Conservation (phyloP, 2,329 filamentous ascomycete species). For the Fusarium sororula region DNA sequence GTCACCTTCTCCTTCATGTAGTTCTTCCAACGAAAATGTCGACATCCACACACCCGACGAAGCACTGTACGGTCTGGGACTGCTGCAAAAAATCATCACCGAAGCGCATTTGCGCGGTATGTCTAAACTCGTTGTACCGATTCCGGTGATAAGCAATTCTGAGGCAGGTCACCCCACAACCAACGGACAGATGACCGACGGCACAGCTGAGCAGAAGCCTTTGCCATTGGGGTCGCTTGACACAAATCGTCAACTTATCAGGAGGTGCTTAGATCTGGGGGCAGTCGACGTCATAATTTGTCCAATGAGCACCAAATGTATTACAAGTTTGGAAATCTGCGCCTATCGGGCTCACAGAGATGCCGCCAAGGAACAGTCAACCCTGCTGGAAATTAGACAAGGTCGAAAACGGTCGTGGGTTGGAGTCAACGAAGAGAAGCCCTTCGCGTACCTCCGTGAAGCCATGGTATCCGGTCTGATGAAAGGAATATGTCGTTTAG, state of each 20-base stretch:
- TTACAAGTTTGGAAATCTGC: conserved; percentile 81
- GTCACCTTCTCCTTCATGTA: conserved; percentile 57
- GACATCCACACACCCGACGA: conserved; percentile 56
- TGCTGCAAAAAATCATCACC: conserved; percentile 66
- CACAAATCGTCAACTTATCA: conserved; percentile 58
- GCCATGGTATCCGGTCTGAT: conserved; percentile 93
- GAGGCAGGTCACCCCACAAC: conserved; percentile 39
- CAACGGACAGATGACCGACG: conserved; percentile 49
- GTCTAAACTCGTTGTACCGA: conserved; percentile 65
- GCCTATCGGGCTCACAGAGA: conserved; percentile 85
- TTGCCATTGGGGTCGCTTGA: conserved; percentile 42
- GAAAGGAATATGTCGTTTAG: conserved; percentile 83
- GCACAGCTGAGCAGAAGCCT: conserved; percentile 49
- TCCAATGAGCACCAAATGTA: conserved; percentile 77
- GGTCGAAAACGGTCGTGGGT: conserved; percentile 92
- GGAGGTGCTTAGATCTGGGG: conserved; percentile 83
- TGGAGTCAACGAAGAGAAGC: conserved; percentile 83
- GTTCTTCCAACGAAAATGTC: conserved; percentile 45
- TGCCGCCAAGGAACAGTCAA: conserved; percentile 76
- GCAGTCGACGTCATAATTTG: conserved; percentile 86
- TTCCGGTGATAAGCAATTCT: conserved; percentile 61
- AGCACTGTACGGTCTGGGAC: conserved; percentile 63
- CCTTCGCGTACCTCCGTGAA: conserved; percentile 88
- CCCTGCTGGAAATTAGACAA: conserved; percentile 75
- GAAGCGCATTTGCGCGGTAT: conserved; percentile 66